Evolutionary conservation across 331 rosid genomes (phyloP).

Genomic region (Acacia pycnantha): DNA sequence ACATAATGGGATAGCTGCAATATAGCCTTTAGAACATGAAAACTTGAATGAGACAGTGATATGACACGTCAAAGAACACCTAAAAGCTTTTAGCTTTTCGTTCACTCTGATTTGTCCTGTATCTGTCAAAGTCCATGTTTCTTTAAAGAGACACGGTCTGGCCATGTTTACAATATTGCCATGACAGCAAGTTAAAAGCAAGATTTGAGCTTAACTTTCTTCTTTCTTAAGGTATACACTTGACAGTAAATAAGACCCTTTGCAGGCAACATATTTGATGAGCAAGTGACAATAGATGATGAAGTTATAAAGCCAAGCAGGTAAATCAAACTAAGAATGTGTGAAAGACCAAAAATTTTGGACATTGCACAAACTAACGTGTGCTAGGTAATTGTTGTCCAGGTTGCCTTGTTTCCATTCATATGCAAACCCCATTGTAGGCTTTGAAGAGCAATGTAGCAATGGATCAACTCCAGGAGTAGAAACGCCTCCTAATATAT

Average conservation of each 20-base stretch:
- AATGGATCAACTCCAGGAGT: constrained; percentile 39
- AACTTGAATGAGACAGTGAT: not conserved
- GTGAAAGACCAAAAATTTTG: not conserved
- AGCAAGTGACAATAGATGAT: constrained; percentile 30
- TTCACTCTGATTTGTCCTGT: not conserved
- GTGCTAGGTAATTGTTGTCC: constrained; percentile 8
- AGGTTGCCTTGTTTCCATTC: constrained; percentile 44
- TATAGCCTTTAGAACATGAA: constrained; percentile 1
- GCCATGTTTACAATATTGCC: constrained; percentile 10
- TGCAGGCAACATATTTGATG: constrained; percentile 41
- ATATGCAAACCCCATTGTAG: constrained; percentile 35
- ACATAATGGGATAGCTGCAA: not conserved
- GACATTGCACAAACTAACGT: constrained; percentile 15
- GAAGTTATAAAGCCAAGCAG: constrained; percentile 43
- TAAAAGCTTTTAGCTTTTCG: not conserved
- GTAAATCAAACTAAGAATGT: constrained; percentile 27
- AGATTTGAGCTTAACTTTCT: not conserved
- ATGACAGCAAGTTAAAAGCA: constrained; percentile 1
- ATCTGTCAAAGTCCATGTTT: not conserved
- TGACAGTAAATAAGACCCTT: constrained; percentile 21
- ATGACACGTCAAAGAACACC: not conserved
- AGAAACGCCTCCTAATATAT: constrained; percentile 27
- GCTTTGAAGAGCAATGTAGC: constrained; percentile 39
- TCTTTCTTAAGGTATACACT: not conserved
- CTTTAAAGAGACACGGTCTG: not conserved